A percentile compares a stretch with the other conserved stretches of the same genome.
These are phyloP conservation scores for Blastobotrys buckinghamii DNA, from an alignment of 1,139 yeast species.

Conservation along the genomic window DNA sequence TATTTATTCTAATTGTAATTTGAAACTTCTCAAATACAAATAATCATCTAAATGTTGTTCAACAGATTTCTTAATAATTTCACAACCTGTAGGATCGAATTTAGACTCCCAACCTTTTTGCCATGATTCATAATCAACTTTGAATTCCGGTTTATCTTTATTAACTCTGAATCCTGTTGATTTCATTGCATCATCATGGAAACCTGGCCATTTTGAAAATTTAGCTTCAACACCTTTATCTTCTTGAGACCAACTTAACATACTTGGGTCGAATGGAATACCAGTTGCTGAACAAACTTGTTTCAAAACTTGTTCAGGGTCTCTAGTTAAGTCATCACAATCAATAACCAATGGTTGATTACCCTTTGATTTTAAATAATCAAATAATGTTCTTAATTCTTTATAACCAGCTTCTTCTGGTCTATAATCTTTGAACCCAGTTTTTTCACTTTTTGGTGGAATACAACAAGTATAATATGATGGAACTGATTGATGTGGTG, in stretches of 20 bases:
- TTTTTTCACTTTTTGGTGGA: constrained; percentile 25
- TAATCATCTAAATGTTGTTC: constrained; percentile 24
- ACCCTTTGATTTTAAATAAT: constrained; percentile 18
- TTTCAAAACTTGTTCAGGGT: constrained; percentile 23
- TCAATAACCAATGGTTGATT: constrained; percentile 25
- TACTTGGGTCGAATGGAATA: constrained; percentile 20
- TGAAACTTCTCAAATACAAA: constrained; percentile 18
- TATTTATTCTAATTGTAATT: neutral
- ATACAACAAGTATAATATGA: constrained; percentile 29
- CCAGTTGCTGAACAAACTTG: constrained; percentile 22
- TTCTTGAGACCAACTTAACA: constrained; percentile 27
- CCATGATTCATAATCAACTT: constrained; percentile 23
- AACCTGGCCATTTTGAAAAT: constrained; percentile 30
- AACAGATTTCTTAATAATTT: constrained; percentile 21
- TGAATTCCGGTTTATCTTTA: constrained; percentile 11
- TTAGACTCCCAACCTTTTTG: constrained; percentile 21
- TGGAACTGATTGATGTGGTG: constrained; percentile 29
- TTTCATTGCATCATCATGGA: constrained; percentile 28
- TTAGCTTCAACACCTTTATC: constrained; percentile 20
- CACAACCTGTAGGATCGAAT: constrained; percentile 20
- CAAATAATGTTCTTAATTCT: constrained; percentile 27
- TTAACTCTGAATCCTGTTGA: constrained; percentile 23
- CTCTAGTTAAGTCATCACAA: constrained; percentile 22
- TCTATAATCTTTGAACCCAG: constrained; percentile 27
- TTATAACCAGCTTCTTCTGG: constrained; percentile 27